Percentiles rank a stretch among this genome's conserved stretches.
phyloP scores from a whole-genome alignment of 306 rosid genomes.

The Trichosanthes cucumerina region DNA sequence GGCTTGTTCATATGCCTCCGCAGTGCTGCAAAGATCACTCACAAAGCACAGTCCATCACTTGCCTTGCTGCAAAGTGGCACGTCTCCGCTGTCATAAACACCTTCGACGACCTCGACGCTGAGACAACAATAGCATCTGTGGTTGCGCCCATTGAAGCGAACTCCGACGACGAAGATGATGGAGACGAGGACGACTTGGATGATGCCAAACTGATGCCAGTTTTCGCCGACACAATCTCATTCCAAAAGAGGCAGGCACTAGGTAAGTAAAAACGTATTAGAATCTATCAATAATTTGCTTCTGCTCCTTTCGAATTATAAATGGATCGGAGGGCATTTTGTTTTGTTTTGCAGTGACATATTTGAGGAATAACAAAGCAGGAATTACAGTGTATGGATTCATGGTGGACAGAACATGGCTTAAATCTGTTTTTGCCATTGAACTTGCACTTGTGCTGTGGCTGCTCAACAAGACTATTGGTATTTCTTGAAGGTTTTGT shows the following conservation, averaged over 20 bases:
- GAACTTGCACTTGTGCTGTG: slow-evolving; percentile 74
- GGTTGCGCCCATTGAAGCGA: slow-evolving; percentile 14
- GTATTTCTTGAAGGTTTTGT: slow-evolving; percentile 18
- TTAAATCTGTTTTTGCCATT: slow-evolving; percentile 76
- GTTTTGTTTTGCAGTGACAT: slow-evolving; percentile 49
- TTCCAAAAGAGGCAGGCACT: slow-evolving; percentile 86
- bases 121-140: slow-evolving; percentile 42
- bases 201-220: slow-evolving; percentile 49
- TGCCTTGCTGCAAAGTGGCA: slow-evolving; percentile 92
- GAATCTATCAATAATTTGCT: not conserved
- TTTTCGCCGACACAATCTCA: slow-evolving; percentile 55
- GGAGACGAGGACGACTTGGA: slow-evolving; percentile 68
- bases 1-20: slow-evolving; percentile 70
- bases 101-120: slow-evolving; percentile 48
- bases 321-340: not conserved
- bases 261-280: slow-evolving; percentile 26
- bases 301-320: not conserved
- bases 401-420: slow-evolving; percentile 83
- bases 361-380: slow-evolving; percentile 76
- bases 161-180: slow-evolving; percentile 49
- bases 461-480: slow-evolving; percentile 80
- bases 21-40: slow-evolving; percentile 75
- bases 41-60: slow-evolving; percentile 71
- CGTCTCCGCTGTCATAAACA: slow-evolving; percentile 52
- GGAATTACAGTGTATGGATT: slow-evolving; percentile 77